Evolutionary conservation across 148 eudicot species (phyloP).

Genomic region (Gaultheria prostrata): DNA sequence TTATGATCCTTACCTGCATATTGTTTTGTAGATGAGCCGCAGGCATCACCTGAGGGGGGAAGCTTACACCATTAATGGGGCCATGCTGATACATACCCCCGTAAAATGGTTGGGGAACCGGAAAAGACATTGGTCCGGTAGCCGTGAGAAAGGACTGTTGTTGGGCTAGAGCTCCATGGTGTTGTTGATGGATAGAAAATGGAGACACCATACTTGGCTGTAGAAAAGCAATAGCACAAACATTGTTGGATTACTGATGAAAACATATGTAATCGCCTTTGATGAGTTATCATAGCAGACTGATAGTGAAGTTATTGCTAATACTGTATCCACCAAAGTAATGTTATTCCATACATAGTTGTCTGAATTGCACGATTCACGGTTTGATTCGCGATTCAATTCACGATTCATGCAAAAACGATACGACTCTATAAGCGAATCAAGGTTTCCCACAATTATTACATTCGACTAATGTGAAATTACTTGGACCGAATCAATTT

Average conservation of each 20-base stretch:
- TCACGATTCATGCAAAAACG: too few relatives aligned
- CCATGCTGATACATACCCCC: constrained; percentile 18
- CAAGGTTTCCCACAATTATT: too few relatives aligned
- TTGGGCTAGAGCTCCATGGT: constrained; percentile 80
- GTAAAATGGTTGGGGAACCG: constrained; percentile 14
- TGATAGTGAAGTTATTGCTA: too few relatives aligned
- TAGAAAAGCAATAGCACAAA: constrained; percentile 18
- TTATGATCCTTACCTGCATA: constrained; percentile 22
- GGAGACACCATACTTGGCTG: constrained; percentile 90
- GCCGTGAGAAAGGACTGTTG: constrained; percentile 87
- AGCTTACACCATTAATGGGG: constrained; percentile 18
- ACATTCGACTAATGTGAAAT: too few relatives aligned
- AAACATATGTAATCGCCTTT: background rate
- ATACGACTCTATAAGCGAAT: too few relatives aligned
- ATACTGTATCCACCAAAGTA: background rate
- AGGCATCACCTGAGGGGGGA: constrained; percentile 24
- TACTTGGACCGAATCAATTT: too few relatives aligned
- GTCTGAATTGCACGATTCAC: too few relatives aligned
- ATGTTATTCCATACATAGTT: background rate
- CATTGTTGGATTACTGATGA: constrained; percentile 23
- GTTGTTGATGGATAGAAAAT: constrained; percentile 79
- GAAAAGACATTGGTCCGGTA: constrained; percentile 40
- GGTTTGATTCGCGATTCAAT: too few relatives aligned
- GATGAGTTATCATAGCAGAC: background rate
- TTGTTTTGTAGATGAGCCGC: constrained; percentile 17